phyloP scores from a whole-genome alignment of 352 stramenopile species.

The Globisporangium alternatum region DNA sequence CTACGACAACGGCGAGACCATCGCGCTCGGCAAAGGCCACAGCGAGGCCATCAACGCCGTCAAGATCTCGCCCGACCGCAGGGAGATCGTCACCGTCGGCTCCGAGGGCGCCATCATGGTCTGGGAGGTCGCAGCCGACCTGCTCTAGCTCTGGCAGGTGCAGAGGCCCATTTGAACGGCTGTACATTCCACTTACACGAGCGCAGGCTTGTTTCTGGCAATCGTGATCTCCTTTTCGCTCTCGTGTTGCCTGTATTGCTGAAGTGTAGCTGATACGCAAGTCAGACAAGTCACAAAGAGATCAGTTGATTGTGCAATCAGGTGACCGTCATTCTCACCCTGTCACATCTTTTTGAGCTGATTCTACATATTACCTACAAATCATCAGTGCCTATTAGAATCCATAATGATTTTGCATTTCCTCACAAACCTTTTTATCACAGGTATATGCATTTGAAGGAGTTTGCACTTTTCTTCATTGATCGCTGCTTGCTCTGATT shows the following conservation, averaged over 20 bases:
- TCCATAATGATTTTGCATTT: background rate
- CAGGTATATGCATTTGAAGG: too few species aligned
- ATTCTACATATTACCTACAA: background rate
- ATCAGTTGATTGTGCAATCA: background rate
- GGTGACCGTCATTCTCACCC: background rate
- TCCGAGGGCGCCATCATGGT: conserved; percentile 95
- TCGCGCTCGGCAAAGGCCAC: conserved; percentile 89
- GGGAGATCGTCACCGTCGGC: conserved; percentile 92
- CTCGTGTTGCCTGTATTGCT: too few species aligned
- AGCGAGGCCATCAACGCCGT: conserved; percentile 92
- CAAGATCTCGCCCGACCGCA: conserved; percentile 91
- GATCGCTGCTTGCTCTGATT: too few species aligned
- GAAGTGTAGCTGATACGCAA: too few species aligned
- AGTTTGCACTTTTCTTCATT: too few species aligned
- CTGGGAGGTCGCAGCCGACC: conserved; percentile 81
- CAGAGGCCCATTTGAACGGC: too few species aligned
- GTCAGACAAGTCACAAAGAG: too few species aligned
- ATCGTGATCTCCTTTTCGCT: too few species aligned
- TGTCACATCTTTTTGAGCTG: background rate
- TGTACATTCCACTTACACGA: too few species aligned
- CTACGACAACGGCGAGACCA: conserved; percentile 94
- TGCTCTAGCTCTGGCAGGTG: conserved; percentile 20
- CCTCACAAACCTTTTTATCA: background rate
- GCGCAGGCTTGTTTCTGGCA: too few species aligned
- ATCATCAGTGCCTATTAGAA: background rate